Base-by-base conservation (phyloP, 108 stramenopile genomes). In the Aurantiochytrium sp. region DNA sequence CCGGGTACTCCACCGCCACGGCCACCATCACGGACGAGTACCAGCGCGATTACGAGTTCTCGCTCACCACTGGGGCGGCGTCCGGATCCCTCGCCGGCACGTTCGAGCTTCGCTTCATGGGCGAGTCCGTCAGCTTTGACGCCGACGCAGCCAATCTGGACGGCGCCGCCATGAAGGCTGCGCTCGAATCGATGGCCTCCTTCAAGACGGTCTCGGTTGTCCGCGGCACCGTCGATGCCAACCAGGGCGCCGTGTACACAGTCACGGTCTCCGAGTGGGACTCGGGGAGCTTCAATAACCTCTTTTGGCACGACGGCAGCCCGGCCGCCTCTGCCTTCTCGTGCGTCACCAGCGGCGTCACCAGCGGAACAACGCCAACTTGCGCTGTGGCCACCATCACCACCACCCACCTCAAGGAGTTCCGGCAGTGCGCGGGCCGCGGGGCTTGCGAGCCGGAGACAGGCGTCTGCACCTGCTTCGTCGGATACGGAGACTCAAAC, bases 221-320 rank as follows among this genome's bases (percentile, higher is more conserved):
- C 32, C 55, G 32, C 31, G 55, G 55, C 55, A 12, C 55, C 32
- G 55, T 59, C 55, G 55, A n/a, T 24, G 88, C 87, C 65, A 89
- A 89, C 69, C 31, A 39, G 69, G 93, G 93, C 39, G 93, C 93
- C 65, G 42, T 54, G 8, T 93, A 91, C 45, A 92, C 81, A 37
- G 21, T 69, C 4, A 37, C 68, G 15, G 37, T 32, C 41, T 27
- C 6, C 41, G 68, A 15, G 4, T 37, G 68, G 36, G 68, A 69
- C 4, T 32, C 34, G 19, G 36, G 68, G 15, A 69, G 22, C 32
- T 59, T 59, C 17, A 59, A 59, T 15, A 59, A 59, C 22, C 55
- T 59, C 32, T 59, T 59, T 32, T 59, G 21, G 55, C 55, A 59
- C 32, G 55, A 27, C 27, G 55, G 55, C 17, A 59, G 17, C 17